Evolutionary conservation across 768 basidiomycete species (phyloP), one percentile per base, ranked within the genome.

Genomic region (Lactarius deliciosus): DNA sequence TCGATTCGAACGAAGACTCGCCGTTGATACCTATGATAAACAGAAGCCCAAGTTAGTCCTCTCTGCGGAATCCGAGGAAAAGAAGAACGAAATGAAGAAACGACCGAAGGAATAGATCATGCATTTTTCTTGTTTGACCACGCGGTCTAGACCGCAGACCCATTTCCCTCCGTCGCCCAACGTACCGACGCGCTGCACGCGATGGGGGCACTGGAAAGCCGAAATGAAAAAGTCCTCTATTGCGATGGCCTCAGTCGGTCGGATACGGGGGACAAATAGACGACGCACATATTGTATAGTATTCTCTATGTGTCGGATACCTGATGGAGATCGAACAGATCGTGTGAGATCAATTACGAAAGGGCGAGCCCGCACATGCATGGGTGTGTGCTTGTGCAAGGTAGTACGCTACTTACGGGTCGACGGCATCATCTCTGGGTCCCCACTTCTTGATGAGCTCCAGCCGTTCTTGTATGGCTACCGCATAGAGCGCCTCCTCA

Each of bases 191-290:
- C 84, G 77, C 57, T 82, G 77, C 0, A 81, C 69, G 34, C 80
- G 78, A 75, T 83, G 82, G 7, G 83, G 83, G 83, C 5, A 8
- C 50, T 74, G 77, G 68, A 77, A 85, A 1, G 79, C 75, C 7
- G 83, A 79, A 11, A 79, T 77, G 73, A 83, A 84, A 71, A 83
- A 84, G 69, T 84, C 83, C 82, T 83, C 62, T 57, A 8, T 8
- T 22, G 9, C 9, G 57, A 28, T 38, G 57, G 13, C 36, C 10
- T 18, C 45, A 11, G 45, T 20, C 4, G 20, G 47, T 22, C 15
- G 5, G 38, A 15, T 16, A 7, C 1, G 10, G 11, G 11, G 36
- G 36, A 36, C 36, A 10, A 36, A 36, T 11, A 36, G 32, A 36
- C 36, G 36, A 36, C 36, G 36, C 36, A 32, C 32, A 32, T n/a